Conservation (phyloP, 2,329 filamentous ascomycete genomes). For the Chaetomium olivaceum region DNA sequence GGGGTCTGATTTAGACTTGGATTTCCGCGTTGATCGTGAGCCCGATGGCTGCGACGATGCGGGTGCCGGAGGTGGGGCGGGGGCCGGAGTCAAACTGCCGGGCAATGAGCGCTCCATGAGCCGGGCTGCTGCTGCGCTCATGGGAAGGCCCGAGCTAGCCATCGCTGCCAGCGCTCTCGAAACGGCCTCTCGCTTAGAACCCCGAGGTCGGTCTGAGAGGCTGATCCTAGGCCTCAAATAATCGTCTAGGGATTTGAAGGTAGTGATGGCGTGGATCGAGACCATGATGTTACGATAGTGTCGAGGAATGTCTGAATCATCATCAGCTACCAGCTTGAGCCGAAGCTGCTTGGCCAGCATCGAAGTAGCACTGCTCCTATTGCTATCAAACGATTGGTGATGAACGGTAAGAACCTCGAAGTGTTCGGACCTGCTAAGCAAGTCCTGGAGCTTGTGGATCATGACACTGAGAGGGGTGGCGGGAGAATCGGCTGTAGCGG, state of each 20-base stretch:
- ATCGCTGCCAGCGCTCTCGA: constrained; percentile 73
- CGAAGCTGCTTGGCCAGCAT: constrained; percentile 97
- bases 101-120: constrained; percentile 47
- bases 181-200: constrained; percentile 63
- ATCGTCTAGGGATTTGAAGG: constrained; percentile 94
- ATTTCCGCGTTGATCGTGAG: constrained; percentile 48
- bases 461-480: constrained; percentile 86
- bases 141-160: constrained; percentile 67
- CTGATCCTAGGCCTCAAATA: constrained; percentile 90
- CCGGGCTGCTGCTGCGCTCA: constrained; percentile 49
- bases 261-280: constrained; percentile 96
- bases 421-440: constrained; percentile 94
- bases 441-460: constrained; percentile 90
- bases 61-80: constrained; percentile 42
- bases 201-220: constrained; percentile 71
- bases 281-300: constrained; percentile 95
- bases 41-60: constrained; percentile 44
- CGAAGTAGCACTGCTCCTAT: constrained; percentile 84
- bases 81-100: constrained; percentile 35
- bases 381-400: constrained; percentile 86
- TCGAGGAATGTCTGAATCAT: constrained; percentile 84
- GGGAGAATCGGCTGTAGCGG: constrained; percentile 65
- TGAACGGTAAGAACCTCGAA: constrained; percentile 97
- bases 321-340: constrained; percentile 83
- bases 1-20: constrained; percentile 49